These are phyloP conservation scores for Ceratocystis destructans DNA, from an alignment of 2,329 filamentous ascomycete species.

Conservation along the genomic window DNA sequence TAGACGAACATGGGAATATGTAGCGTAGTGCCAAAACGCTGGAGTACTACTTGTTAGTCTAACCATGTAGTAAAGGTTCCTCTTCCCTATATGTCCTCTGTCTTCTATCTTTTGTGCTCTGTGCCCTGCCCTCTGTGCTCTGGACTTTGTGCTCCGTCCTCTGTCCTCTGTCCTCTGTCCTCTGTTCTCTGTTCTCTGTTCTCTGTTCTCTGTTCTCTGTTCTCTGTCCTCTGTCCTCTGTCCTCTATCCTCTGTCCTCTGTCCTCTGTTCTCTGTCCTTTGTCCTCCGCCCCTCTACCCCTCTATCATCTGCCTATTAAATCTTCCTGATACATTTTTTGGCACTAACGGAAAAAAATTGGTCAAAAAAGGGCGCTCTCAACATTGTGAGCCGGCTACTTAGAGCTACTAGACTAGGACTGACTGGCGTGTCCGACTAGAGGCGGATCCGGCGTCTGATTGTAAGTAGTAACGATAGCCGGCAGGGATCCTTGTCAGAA, in stretches of 20 bases:
- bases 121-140: too few relatives aligned
- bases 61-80: neutral
- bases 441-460: neutral
- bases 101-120: too few relatives aligned
- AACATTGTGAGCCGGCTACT: neutral
- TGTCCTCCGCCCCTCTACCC: too few relatives aligned
- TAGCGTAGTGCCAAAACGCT: neutral
- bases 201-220: too few relatives aligned
- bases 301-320: too few relatives aligned
- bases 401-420: neutral
- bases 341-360: neutral
- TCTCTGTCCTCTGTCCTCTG: too few relatives aligned
- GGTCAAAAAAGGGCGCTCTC: neutral
- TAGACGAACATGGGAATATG: neutral
- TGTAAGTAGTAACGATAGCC: neutral
- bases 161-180: too few relatives aligned
- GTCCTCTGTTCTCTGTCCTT: too few relatives aligned
- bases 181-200: too few relatives aligned
- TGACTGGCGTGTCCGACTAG: conserved; percentile 1
- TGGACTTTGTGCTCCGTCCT: too few relatives aligned
- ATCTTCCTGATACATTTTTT: neutral
- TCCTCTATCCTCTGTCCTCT: too few relatives aligned
- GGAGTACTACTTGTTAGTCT: neutral
- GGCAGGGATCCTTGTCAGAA: neutral
- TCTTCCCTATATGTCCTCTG: too few relatives aligned